Evolutionary conservation across 352 stramenopile species (phyloP).

Genomic region (Phytophthora ramorum): DNA sequence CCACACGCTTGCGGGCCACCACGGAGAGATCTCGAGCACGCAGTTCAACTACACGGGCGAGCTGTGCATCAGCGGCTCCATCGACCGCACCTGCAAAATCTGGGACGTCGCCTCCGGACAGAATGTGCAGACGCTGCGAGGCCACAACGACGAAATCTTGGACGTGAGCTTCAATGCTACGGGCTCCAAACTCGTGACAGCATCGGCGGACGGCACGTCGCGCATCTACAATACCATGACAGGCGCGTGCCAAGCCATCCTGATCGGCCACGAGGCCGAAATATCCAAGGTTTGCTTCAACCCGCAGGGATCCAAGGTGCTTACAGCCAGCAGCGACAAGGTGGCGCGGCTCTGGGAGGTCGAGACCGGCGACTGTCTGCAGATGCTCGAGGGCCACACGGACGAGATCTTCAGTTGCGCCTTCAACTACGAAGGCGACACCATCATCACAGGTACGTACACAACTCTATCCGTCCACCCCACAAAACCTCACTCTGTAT

Average conservation of each 20-base stretch:
- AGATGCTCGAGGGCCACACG: constrained; percentile 96
- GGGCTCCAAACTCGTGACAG: constrained; percentile 94
- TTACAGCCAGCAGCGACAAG: constrained; percentile 96
- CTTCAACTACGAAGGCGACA: constrained; percentile 97
- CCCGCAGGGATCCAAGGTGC: constrained; percentile 93
- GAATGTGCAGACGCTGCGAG: constrained; percentile 93
- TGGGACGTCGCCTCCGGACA: constrained; percentile 92
- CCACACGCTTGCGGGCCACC: constrained; percentile 93
- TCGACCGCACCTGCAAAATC: constrained; percentile 95
- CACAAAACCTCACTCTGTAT: neutral
- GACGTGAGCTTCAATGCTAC: constrained; percentile 96
- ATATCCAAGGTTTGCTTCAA: constrained; percentile 97
- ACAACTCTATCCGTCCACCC: neutral
- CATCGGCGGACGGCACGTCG: constrained; percentile 92
- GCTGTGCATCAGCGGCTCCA: constrained; percentile 93
- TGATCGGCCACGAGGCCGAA: constrained; percentile 96
- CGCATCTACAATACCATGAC: constrained; percentile 97
- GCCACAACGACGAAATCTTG: constrained; percentile 96
- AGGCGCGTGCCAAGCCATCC: constrained; percentile 93
- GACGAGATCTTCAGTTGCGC: constrained; percentile 97
- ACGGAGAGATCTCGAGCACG: constrained; percentile 95
- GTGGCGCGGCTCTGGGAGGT: constrained; percentile 94
- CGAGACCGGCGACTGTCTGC: constrained; percentile 94
- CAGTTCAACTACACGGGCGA: constrained; percentile 96
- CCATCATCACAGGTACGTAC: constrained; percentile 95